Conservation (phyloP, 768 basidiomycete species). For the Lepiota venenata region DNA sequence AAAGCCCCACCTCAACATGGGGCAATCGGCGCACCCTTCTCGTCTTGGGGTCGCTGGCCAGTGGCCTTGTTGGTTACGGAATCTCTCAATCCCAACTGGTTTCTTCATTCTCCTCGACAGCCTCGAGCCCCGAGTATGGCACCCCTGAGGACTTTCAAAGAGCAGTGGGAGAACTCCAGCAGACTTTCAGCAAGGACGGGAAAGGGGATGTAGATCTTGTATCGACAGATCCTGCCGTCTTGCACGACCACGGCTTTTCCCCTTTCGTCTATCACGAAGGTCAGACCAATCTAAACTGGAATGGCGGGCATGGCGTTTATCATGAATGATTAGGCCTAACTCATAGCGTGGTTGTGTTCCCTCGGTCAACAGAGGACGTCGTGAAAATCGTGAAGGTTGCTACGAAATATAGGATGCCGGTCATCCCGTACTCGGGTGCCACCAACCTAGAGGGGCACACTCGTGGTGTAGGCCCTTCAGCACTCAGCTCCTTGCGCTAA, state of each 20-base stretch:
- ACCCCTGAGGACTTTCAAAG: constrained; percentile 46
- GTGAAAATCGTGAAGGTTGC: constrained; percentile 75
- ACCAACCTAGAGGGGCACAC: constrained; percentile 82
- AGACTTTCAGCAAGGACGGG: constrained; percentile 29
- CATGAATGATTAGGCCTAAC: constrained; percentile 26
- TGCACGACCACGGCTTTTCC: constrained; percentile 54
- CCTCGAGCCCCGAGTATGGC: constrained; percentile 36
- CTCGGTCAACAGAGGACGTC: constrained; percentile 75
- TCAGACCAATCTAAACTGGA: constrained; percentile 21
- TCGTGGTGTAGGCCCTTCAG: constrained; percentile 44
- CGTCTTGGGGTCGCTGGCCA: neutral
- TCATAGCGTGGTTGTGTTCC: constrained; percentile 65
- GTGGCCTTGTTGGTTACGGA: neutral
- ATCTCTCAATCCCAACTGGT: neutral
- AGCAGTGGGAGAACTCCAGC: constrained; percentile 49
- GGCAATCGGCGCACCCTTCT: neutral
- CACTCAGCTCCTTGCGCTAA: neutral
- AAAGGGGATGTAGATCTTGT: constrained; percentile 26
- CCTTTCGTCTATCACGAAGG: constrained; percentile 49
- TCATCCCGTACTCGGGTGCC: constrained; percentile 77
- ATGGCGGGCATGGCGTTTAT: neutral
- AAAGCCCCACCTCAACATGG: neutral
- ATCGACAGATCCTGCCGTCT: constrained; percentile 49
- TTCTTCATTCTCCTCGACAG: too few relatives aligned
- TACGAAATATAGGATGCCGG: constrained; percentile 69